Conservation (phyloP, 371 early-diverging fungal species). For the Lichtheimia hyalospora region DNA sequence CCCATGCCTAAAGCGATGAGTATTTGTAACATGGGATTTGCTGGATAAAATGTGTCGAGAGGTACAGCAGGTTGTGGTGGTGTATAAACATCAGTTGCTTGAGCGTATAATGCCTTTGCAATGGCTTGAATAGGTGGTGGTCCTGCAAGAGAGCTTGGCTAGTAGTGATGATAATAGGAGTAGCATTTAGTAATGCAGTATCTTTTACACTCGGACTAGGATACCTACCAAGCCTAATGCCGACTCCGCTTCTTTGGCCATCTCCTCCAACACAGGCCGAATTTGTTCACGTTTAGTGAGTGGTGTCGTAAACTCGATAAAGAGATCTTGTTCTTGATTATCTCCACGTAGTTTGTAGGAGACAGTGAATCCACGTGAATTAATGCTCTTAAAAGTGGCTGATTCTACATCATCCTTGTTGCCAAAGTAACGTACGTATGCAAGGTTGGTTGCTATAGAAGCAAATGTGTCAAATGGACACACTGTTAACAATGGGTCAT, state of each 20-base stretch:
- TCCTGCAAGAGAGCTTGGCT: constrained; percentile 42
- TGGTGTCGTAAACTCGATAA: constrained; percentile 32
- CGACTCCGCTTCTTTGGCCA: constrained; percentile 51
- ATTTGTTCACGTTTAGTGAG: constrained; percentile 42
- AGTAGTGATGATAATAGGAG: background rate
- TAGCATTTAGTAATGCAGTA: background rate
- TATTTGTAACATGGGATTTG: constrained; percentile 2
- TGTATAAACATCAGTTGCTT: constrained; percentile 29
- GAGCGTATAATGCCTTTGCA: constrained; percentile 40
- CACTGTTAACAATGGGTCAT: background rate
- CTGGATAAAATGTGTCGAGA: constrained; percentile 31
- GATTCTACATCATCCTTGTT: constrained; percentile 31
- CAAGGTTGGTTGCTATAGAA: constrained; percentile 38
- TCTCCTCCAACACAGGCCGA: constrained; percentile 38
- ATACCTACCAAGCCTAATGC: constrained; percentile 43
- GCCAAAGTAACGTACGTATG: constrained; percentile 44
- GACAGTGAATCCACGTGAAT: constrained; percentile 28
- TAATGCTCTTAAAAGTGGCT: constrained; percentile 41
- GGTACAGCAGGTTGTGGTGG: constrained; percentile 28
- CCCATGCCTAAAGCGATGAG: constrained; percentile 7
- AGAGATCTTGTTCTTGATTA: constrained; percentile 10
- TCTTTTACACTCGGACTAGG: background rate
- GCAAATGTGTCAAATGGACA: background rate
- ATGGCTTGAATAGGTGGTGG: constrained; percentile 42
- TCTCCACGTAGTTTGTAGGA: constrained; percentile 21